A percentile compares a stretch with the other conserved stretches of the same genome.
phyloP scores from a whole-genome alignment of 2,329 filamentous ascomycete species.

The Cladophialophora bantiana region DNA sequence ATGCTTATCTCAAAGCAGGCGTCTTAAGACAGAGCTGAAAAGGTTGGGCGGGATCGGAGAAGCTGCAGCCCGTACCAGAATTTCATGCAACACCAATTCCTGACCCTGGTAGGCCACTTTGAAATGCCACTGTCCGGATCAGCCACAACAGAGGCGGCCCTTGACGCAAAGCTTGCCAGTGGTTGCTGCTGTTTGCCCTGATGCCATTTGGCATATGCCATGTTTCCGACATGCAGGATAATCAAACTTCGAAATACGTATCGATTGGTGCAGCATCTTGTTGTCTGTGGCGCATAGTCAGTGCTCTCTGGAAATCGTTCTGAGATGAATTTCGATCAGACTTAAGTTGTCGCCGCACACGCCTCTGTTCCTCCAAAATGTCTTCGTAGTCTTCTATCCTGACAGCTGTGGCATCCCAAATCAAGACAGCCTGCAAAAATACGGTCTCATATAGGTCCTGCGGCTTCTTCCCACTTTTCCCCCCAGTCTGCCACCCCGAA shows the following conservation, averaged over 20 bases:
- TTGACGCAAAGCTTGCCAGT: neutral
- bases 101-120: slow-evolving; percentile 10
- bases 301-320: neutral
- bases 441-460: slow-evolving; percentile 46
- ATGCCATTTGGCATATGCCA: neutral
- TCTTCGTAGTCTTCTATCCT: slow-evolving; percentile 75
- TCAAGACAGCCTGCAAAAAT: slow-evolving; percentile 74
- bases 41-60: slow-evolving; percentile 4
- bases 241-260: neutral
- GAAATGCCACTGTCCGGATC: slow-evolving; percentile 7
- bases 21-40: slow-evolving; percentile 17
- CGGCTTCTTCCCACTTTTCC: slow-evolving; percentile 42
- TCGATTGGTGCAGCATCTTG: neutral
- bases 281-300: neutral
- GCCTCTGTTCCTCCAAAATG: slow-evolving; percentile 54
- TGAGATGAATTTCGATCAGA: slow-evolving; percentile 13
- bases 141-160: neutral
- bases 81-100: slow-evolving; percentile 3
- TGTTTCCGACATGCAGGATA: neutral
- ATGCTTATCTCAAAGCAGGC: neutral
- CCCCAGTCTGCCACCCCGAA: neutral
- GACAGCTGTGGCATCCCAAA: slow-evolving; percentile 79
- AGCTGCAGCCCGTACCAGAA: slow-evolving; percentile 12
- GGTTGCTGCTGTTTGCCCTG: neutral
- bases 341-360: slow-evolving; percentile 20